Percentiles rank a stretch among this genome's conserved stretches.
These are phyloP conservation scores for Orbilia oligospora DNA, from an alignment of 2,329 filamentous ascomycete species.

Conservation along the genomic window DNA sequence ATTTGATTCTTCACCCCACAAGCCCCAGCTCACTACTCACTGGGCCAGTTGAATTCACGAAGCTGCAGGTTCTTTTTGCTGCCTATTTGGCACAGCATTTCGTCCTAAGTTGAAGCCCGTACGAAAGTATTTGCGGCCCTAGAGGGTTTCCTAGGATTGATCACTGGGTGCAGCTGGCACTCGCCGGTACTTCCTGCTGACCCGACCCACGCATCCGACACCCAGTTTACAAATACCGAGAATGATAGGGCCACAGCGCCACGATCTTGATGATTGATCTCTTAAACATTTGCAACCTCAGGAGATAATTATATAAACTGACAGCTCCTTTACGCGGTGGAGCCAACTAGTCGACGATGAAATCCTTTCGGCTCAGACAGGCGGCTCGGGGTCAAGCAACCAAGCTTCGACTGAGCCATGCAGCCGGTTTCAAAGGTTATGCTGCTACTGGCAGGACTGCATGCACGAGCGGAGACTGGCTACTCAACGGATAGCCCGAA, in stretches of 20 bases:
- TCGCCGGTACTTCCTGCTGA: conserved; percentile 26
- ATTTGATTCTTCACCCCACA: neutral
- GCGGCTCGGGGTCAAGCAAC: neutral
- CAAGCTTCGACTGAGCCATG: conserved; percentile 11
- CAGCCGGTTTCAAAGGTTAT: neutral
- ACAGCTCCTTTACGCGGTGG: conserved; percentile 5
- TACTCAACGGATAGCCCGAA: conserved; percentile 9
- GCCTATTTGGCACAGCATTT: conserved; percentile 2
- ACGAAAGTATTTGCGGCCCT: conserved; percentile 7
- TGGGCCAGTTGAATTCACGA: neutral
- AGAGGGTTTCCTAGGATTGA: conserved; percentile 7
- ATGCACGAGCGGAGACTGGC: conserved; percentile 17
- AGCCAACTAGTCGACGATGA: neutral
- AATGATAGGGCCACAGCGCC: conserved; percentile 21
- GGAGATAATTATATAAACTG: conserved; percentile 13
- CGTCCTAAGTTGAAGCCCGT: neutral
- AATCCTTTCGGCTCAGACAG: conserved; percentile 25
- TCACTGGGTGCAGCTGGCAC: conserved; percentile 19
- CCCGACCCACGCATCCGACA: conserved; percentile 12
- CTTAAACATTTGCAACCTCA: conserved; percentile 11
- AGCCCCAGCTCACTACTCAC: neutral
- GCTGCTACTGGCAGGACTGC: conserved; percentile 3
- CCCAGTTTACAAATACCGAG: conserved; percentile 28
- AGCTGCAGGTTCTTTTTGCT: conserved; percentile 10
- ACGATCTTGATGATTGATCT: conserved; percentile 27